phyloP scores from a whole-genome alignment of 2,329 filamentous ascomycete genomes.

The Orbilia javanica region DNA sequence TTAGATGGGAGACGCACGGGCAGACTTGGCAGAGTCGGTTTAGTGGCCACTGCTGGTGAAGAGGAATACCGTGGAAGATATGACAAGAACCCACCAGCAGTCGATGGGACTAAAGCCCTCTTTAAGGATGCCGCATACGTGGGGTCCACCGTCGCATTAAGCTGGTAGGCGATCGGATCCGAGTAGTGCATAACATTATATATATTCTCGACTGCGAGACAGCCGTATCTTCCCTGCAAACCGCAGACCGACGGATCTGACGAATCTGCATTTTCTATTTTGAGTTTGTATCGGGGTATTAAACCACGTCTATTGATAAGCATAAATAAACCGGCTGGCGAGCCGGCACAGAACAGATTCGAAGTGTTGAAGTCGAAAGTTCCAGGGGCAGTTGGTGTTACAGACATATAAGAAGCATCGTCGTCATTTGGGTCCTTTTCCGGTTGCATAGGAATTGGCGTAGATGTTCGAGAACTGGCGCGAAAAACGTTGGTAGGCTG shows the following conservation, averaged over 20 bases:
- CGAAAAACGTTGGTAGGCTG: slow-evolving; percentile 76
- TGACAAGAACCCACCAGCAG: slow-evolving; percentile 73
- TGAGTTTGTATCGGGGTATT: slow-evolving; percentile 79
- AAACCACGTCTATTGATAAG: slow-evolving; percentile 81
- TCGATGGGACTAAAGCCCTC: slow-evolving; percentile 81
- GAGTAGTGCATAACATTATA: slow-evolving; percentile 89
- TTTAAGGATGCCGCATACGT: slow-evolving; percentile 82
- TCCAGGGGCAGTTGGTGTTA: slow-evolving; percentile 32
- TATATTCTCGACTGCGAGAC: slow-evolving; percentile 92
- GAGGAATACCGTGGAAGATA: slow-evolving; percentile 62
- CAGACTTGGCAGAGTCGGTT: slow-evolving; percentile 32
- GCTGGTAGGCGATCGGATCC: slow-evolving; percentile 85
- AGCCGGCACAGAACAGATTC: slow-evolving; percentile 89
- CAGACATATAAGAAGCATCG: slow-evolving; percentile 61
- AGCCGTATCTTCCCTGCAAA: slow-evolving; percentile 84
- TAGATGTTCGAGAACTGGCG: slow-evolving; percentile 37
- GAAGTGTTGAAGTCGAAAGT: slow-evolving; percentile 91
- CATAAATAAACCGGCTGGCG: slow-evolving; percentile 91
- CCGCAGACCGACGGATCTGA: slow-evolving; percentile 77
- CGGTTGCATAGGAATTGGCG: slow-evolving; percentile 60
- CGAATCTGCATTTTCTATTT: slow-evolving; percentile 71
- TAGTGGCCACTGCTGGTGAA: slow-evolving; percentile 61
- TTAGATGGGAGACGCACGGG: slow-evolving; percentile 71
- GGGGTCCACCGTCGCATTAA: slow-evolving; percentile 90
- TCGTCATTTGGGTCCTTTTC: slow-evolving; percentile 67